Evolutionary conservation across 106 monocot genomes (phyloP), one percentile per base, ranked within the genome.

Genomic region (Dioscorea dumetorum): DNA sequence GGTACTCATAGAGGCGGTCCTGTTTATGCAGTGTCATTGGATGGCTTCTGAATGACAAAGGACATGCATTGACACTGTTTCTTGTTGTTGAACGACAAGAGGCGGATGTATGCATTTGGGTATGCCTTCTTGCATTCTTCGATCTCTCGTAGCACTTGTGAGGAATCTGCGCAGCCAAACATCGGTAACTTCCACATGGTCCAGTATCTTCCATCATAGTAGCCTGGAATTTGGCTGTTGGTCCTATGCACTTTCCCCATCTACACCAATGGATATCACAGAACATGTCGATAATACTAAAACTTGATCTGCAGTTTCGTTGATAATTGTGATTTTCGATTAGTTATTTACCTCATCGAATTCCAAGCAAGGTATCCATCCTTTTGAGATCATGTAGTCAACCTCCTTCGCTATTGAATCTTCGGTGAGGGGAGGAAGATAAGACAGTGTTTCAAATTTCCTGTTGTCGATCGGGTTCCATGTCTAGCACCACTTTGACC

Each of bases 161-260:
- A 66, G 12, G 88, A 50, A 22, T 93, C 92, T 4, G 72, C 64
- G 78, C 92, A 88, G 1, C 88, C 92, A 50, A 93, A 93, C 92
- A 88, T 88, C 19, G 88, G 92, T 58, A 93, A 78, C 76, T 88
- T 93, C 92, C 92, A 88, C 49, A 88, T 74, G 15, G 90, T 87
- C 93, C 93, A 90, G 70, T 94, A 94, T 59, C 89, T 74, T 13
- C 93, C 89, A 23, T 94, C 89, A 53, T 87, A 90, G 81, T 94
- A 94, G 22, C 93, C 93, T 11, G 83, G 93, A 18, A 86, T 86
- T 67, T 49, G 74, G 73, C 88, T 83, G 69, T 88, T 88, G 63
- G 69, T 76, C 62, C 92, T 68, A 22, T 78, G 75, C 52, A 92
- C 78, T 53, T 69, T 67, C 24, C 83, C 85, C n/a, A 68, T 82